Base-by-base conservation (phyloP, 768 basidiomycete species). In the Mycena galopus region DNA sequence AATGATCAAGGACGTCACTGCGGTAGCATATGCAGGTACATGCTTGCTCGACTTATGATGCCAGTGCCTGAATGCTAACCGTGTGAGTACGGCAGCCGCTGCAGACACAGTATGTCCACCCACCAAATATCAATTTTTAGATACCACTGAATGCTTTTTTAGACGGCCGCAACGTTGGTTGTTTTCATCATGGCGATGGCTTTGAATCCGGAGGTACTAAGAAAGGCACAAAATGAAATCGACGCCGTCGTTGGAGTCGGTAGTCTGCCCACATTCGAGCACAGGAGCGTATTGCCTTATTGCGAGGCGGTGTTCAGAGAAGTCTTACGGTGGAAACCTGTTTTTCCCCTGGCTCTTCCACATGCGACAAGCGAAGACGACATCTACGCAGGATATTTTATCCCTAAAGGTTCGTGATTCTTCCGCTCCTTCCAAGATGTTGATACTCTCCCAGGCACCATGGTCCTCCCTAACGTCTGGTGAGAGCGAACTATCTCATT, bases 251-350 rank as follows among this genome's bases (percentile, higher is more conserved):
- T 80, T 32, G 81, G 82, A 21, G 57, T 47, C 33, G 67, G 77
- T 51, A 72, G 82, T 19, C 75, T 82, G 2, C 80, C 81, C 8
- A 73, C 72, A 17, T 76, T 79, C 60, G 78, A 73, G 4, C 80
- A 83, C 60, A 69, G 78, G 16, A 67, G 60, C 14, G 16, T 3
- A 8, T 37, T 71, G 4, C 64, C 64, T 33, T 71, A 71, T 53
- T 33, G 57, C 39, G 65, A 71, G 25, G 65, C 70, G 2, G 14
- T 75, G 8, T 65, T 58, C 32, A 66, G 66, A 44, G 73, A 72
- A 47, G 25, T 75, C 11, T 37, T 75, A 47, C 70, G 73, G n/a
- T 69, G 67, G n/a, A n/a, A n/a, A n/a, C n/a, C n/a, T n/a, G n/a
- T n/a, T n/a, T n/a, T n/a, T n/a, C n/a, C n/a, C n/a, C n/a, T n/a